phyloP scores from a whole-genome alignment of 106 monocot species.

The Phalaenopsis aphrodite region DNA sequence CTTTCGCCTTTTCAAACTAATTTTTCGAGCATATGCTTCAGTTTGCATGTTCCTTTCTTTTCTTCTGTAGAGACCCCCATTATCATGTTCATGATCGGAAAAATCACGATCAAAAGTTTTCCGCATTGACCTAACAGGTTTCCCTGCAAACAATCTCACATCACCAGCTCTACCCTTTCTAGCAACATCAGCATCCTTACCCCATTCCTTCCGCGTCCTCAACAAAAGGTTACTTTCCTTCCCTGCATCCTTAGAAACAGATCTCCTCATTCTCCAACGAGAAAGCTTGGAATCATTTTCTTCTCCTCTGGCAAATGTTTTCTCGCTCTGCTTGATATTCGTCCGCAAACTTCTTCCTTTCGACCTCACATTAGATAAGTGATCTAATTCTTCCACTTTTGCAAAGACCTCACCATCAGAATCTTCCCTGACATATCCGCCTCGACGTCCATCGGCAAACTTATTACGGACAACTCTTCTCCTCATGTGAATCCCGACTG shows the following conservation, averaged over 20 bases:
- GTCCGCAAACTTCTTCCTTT: not conserved
- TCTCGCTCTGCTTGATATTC: not conserved
- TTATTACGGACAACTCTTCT: conserved; percentile 3
- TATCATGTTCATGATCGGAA: conserved; percentile 6
- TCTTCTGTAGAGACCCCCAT: not conserved
- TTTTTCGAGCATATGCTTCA: not conserved
- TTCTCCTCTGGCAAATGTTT: not conserved
- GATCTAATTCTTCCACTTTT: not conserved
- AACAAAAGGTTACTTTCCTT: not conserved
- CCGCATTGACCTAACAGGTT: not conserved
- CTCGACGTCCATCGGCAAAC: not conserved
- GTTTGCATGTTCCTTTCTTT: not conserved
- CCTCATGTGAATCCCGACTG: conserved; percentile 10
- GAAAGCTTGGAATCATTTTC: not conserved
- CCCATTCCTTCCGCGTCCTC: not conserved
- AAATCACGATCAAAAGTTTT: conserved; percentile 8
- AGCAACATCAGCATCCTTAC: not conserved
- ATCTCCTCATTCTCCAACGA: conserved; percentile 6
- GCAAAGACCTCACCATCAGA: not conserved
- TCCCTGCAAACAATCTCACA: conserved; percentile 3
- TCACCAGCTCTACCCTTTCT: not conserved
- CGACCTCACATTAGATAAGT: not conserved
- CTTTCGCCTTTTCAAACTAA: conserved; percentile 10
- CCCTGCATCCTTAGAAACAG: not conserved
- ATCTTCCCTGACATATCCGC: not conserved